A percentile compares a stretch with the other conserved stretches of the same genome.
Evolutionary conservation across 2,329 filamentous ascomycete genomes (phyloP).

Genomic region (Colletotrichum cereale): DNA sequence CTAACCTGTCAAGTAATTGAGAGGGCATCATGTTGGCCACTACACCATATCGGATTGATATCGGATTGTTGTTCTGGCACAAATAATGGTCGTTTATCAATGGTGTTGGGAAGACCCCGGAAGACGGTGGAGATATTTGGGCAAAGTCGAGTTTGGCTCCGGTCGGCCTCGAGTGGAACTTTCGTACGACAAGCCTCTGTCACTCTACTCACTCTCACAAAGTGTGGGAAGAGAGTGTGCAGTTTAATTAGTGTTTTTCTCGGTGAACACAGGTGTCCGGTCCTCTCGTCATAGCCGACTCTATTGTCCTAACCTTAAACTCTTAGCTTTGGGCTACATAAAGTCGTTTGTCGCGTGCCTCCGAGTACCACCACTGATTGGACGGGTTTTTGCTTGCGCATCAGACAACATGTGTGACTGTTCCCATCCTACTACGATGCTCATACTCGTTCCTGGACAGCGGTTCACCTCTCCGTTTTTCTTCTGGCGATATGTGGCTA

Average conservation of each 20-base stretch:
- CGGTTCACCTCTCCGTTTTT: neutral
- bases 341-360: neutral
- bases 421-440: neutral
- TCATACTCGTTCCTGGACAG: neutral
- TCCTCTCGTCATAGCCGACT: neutral
- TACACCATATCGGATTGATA: slow-evolving; percentile 35
- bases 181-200: neutral
- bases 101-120: neutral
- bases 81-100: rapidly evolving
- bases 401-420: neutral
- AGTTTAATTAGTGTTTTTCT: no score
- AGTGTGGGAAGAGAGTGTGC: neutral
- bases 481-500: neutral
- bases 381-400: neutral
- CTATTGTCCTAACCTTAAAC: no score
- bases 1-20: slow-evolving; percentile 24
- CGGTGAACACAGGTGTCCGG: neutral
- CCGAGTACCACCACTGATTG: neutral
- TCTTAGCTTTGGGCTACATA: neutral
- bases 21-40: slow-evolving; percentile 40
- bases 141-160: neutral
- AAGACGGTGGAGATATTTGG: neutral
- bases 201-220: neutral
- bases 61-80: rapidly evolving
- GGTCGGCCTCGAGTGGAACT: neutral